Conservation (phyloP, 2,329 filamentous ascomycete genomes). For the Rutstroemia sp. region DNA sequence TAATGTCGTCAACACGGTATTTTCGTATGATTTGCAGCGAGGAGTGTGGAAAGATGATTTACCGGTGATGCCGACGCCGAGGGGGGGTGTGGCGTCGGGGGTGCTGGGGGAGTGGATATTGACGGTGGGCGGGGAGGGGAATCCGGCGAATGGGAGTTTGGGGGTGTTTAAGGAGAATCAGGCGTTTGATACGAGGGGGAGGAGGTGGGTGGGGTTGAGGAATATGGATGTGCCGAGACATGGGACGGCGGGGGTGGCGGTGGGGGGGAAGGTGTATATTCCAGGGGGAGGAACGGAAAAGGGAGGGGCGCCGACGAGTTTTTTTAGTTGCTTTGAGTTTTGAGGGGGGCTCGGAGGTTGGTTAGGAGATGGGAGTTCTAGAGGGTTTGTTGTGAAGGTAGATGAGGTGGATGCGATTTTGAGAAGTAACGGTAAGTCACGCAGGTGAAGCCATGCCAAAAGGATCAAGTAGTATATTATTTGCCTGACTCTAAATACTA, state of each 20-base stretch:
- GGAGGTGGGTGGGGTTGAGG: constrained; percentile 22
- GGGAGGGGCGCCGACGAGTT: not conserved
- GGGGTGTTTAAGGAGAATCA: constrained; percentile 29
- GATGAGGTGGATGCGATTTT: no score
- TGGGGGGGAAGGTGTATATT: constrained; percentile 28
- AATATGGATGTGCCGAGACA: constrained; percentile 31
- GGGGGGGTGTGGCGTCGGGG: constrained; percentile 29
- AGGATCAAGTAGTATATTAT: no score
- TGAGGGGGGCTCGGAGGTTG: not conserved
- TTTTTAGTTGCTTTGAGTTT: constrained; percentile 5
- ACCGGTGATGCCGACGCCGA: constrained; percentile 32
- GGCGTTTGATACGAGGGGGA: constrained; percentile 24
- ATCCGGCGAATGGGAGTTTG: constrained; percentile 13
- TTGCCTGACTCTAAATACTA: no score
- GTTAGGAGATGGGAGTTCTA: no score
- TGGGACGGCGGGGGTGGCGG: constrained; percentile 28
- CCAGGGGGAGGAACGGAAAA: constrained; percentile 30
- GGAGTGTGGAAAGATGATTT: constrained; percentile 23
- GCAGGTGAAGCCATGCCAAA: no score
- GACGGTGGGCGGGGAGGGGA: constrained; percentile 34
- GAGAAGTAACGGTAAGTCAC: no score
- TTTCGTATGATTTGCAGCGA: constrained; percentile 27
- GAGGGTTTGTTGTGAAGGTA: no score
- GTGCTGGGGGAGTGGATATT: constrained; percentile 29
- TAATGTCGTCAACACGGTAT: constrained; percentile 32